Evolutionary conservation across 176 grass and related monocot genomes (phyloP), one percentile per base, ranked within the genome.

Genomic region (Thalia dealbata): DNA sequence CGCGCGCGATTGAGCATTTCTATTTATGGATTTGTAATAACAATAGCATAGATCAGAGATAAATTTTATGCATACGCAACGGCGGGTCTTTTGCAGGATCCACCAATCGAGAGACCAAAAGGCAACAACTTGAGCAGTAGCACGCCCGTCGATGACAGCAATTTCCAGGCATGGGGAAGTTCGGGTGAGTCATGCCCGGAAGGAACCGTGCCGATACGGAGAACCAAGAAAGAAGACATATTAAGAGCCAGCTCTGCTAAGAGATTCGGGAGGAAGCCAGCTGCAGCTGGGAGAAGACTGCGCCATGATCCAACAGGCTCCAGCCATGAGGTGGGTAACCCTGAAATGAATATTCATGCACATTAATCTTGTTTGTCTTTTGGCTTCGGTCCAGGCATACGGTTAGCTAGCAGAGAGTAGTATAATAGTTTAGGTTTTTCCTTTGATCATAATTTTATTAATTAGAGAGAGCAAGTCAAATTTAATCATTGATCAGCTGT

Each of bases 181-280:
- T 24, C 54, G 11, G 54, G 72, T 4, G 52, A 74, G 52, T 59
- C 72, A 7, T 74, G 72, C 30, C 72, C 72, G 0, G 30, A 61
- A 42, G 72, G 54, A 44, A 60, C 72, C 21, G 54, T 74, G 16
- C 52, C 72, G 30, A 74, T 74, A 28, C 23, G 72, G 32, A 74
- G 72, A 44, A 61, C 54, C 18, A 74, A 52, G 21, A 27, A 61
- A 25, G 52, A 38, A 41, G 72, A 74, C 29, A 23, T 74, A 1
- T 18, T 74, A 18, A 28, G 72, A 14, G 72, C 52, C 6, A 74
- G 21, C 72, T 74, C 72, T 8, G 21, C 38, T 22, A 3, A 12
- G 19, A 41, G 54, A 24, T 74, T 74, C 42, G 72, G 72, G 15
- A 58, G 52, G 54, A 74, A 74, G 32, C 51, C 72, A 24, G 30